Percentiles rank a stretch among this genome's conserved stretches.
Conservation (phyloP, 1,284 basidiomycete genomes). For the Lentinus polychrous region DNA sequence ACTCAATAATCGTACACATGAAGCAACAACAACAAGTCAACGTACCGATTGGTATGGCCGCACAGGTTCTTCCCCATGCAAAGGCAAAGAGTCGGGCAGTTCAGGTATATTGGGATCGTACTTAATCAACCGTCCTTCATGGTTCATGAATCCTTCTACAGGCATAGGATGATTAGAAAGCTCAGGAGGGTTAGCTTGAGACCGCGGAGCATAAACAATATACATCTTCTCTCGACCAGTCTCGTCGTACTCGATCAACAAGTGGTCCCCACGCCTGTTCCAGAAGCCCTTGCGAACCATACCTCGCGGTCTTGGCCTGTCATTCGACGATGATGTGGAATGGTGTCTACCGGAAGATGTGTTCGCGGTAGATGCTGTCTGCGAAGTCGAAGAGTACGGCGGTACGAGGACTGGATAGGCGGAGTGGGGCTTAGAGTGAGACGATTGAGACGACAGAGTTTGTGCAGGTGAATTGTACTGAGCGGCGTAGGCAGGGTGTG, state of each 20-base stretch:
- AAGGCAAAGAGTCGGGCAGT: constrained; percentile 49
- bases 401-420: neutral
- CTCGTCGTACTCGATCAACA: constrained; percentile 33
- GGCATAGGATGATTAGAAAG: constrained; percentile 49
- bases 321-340: no score
- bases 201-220: constrained; percentile 56
- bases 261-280: constrained; percentile 65
- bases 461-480: neutral
- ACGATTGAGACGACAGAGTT: neutral
- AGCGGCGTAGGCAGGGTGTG: neutral
- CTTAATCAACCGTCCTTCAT: constrained; percentile 33
- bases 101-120: constrained; percentile 42
- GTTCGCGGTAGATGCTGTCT: neutral
- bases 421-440: constrained; percentile 8
- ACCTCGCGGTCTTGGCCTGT: neutral
- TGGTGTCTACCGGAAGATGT: no score
- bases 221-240: constrained; percentile 27
- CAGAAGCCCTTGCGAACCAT: constrained; percentile 48
- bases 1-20: no score
- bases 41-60: constrained; percentile 54
- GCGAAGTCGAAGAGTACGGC: neutral
- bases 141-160: constrained; percentile 45
- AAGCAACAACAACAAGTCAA: no score
- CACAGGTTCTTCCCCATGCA: constrained; percentile 41
- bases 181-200: constrained; percentile 47